Base-by-base conservation (phyloP, 2,329 filamentous ascomycete species). In the Neopestalotiopsis rosae region DNA sequence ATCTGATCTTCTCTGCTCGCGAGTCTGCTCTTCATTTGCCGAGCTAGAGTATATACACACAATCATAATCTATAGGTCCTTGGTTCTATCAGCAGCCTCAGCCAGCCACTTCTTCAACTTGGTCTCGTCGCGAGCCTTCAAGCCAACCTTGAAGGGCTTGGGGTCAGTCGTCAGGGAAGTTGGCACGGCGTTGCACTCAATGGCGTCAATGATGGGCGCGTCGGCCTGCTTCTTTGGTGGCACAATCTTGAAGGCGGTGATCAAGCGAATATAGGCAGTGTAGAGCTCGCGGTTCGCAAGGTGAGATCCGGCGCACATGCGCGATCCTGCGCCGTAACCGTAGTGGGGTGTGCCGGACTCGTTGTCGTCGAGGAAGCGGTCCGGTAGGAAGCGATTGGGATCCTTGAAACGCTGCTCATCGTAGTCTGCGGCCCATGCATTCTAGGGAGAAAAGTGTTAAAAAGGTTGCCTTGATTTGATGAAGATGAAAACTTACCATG, bases 121-220 rank as follows among this genome's bases (percentile, higher is more conserved):
- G 13, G 30, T 38, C 49, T 66, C 64, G 49, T 56, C 14, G 45
- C 64, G 64, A 12, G 49, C 64, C 30, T 66, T 57, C 68, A 90
- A 84, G 0, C 87, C 84, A 61, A 88, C 82, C 79, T 90, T 90
- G 78, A 91, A 91, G 1, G 86, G 86, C 78, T 88, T 90, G 0
- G 89, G 89, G 72, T 91, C 88, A 2, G 87, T 87, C 0, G 88
- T 90, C 76, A 91, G 76, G 9, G 86, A 84, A 0, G 89, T 90
- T 0, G 88, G 84, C 24, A 86, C 86, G 2, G 80, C 78, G 74
- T 86, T 90, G 73, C 87, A 90, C 38, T 88, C 86, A 52, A 91
- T 81, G 0, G 85, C 81, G 74, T 91, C 82, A 71, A 90, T 78
- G 58, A 89, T 82, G 0, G 89, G 88, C 10, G 79, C 78, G 70